These are phyloP conservation scores for Cucumis melo DNA, from an alignment of 306 rosid species.

Conservation along the genomic window DNA sequence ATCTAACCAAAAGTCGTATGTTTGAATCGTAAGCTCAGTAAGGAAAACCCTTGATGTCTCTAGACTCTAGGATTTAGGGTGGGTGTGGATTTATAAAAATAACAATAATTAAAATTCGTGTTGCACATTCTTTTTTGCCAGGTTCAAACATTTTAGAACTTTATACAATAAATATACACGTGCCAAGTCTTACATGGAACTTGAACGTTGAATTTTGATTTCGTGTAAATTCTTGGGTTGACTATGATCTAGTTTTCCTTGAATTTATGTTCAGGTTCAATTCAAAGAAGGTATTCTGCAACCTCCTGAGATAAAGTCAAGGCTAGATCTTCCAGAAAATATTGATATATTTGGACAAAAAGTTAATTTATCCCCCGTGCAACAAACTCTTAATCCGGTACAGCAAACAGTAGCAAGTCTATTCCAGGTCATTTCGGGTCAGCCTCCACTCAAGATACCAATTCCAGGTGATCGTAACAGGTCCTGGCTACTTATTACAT, in stretches of 20 bases:
- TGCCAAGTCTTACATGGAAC: background rate
- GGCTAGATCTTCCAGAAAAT: constrained; percentile 55
- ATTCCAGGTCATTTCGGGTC: constrained; percentile 62
- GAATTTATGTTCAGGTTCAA: constrained; percentile 42
- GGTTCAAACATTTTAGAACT: background rate
- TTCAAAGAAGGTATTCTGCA: constrained; percentile 76
- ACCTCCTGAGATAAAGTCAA: constrained; percentile 80
- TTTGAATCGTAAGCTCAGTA: background rate
- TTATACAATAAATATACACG: background rate
- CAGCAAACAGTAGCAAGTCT: constrained; percentile 46
- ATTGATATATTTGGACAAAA: constrained; percentile 65
- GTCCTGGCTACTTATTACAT: constrained; percentile 84
- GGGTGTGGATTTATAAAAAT: background rate
- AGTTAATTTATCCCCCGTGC: constrained; percentile 49
- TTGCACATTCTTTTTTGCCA: background rate
- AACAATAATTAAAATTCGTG: background rate
- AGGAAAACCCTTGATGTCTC: background rate
- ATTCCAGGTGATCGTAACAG: constrained; percentile 76
- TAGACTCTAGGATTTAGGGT: background rate
- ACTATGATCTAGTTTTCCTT: constrained; percentile 1
- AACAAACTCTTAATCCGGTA: constrained; percentile 54
- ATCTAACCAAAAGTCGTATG: background rate
- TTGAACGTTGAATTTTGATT: background rate
- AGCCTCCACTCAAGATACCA: constrained; percentile 67
- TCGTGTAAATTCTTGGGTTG: background rate